These are phyloP conservation scores for Biscogniauxia sp. DNA, from an alignment of 2,329 filamentous ascomycete species.

Conservation along the genomic window DNA sequence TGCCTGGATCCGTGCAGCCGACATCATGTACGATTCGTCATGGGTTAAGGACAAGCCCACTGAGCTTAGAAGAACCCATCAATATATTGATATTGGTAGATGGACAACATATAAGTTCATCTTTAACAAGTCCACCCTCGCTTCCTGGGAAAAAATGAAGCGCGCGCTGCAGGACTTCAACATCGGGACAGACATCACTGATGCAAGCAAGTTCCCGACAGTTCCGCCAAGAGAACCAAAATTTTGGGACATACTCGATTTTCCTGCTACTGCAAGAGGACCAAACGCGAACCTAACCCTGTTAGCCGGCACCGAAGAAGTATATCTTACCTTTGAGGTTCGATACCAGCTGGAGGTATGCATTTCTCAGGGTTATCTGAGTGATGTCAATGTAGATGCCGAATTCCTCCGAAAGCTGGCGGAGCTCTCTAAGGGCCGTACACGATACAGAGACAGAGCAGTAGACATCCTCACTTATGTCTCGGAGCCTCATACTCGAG, in stretches of 20 bases:
- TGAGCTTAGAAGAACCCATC: slow-evolving; percentile 37
- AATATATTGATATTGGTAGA: slow-evolving; percentile 51
- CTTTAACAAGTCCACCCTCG: slow-evolving; percentile 32
- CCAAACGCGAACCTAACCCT: slow-evolving; percentile 27
- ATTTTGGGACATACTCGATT: slow-evolving; percentile 43
- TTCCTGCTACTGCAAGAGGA: slow-evolving; percentile 19
- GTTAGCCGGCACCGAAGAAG: slow-evolving; percentile 35
- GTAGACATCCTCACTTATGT: slow-evolving; percentile 71
- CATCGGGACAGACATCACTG: slow-evolving; percentile 48
- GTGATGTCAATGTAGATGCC: slow-evolving; percentile 68
- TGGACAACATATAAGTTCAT: slow-evolving; percentile 56
- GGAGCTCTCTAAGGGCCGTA: slow-evolving; percentile 34
- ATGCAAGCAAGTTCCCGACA: slow-evolving; percentile 39
- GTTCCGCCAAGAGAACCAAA: slow-evolving; percentile 31
- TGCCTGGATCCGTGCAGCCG: slow-evolving; percentile 48
- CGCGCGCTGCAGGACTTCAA: slow-evolving; percentile 70
- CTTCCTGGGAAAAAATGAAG: slow-evolving; percentile 42
- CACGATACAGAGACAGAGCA: slow-evolving; percentile 45
- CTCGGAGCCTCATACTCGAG: slow-evolving; percentile 44
- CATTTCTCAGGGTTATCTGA: slow-evolving; percentile 74
- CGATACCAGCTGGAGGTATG: slow-evolving; percentile 93
- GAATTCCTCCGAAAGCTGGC: slow-evolving; percentile 66
- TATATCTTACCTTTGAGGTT: slow-evolving; percentile 64
- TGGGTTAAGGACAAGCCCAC: slow-evolving; percentile 36
- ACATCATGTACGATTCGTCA: slow-evolving; percentile 39